phyloP scores from a whole-genome alignment of 2,329 filamentous ascomycete genomes.

The Dactylellina haptotyla region DNA sequence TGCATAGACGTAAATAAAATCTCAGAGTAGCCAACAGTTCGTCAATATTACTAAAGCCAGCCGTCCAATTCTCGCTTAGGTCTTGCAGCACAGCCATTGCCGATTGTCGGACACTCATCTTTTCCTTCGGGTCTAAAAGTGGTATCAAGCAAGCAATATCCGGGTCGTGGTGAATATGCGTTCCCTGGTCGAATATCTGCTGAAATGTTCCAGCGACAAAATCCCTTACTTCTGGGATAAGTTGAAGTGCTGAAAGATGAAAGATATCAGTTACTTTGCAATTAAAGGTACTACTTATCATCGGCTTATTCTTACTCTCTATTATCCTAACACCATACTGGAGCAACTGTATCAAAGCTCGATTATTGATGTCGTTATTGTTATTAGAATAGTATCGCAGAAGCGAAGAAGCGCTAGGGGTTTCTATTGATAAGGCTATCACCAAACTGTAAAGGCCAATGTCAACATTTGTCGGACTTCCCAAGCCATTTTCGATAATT shows the following conservation, averaged over 20 bases:
- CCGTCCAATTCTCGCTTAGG: conserved; percentile 50
- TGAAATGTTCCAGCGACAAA: conserved; percentile 11
- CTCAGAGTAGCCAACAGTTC: conserved; percentile 28
- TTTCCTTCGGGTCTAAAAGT: conserved; percentile 19
- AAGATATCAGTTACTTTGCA: not conserved
- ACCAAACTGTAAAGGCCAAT: conserved; percentile 24
- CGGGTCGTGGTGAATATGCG: conserved; percentile 3
- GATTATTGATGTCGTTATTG: not conserved
- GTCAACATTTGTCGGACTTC: not conserved
- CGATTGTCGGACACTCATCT: conserved; percentile 9
- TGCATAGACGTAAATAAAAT: conserved; percentile 39
- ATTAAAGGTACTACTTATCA: not conserved
- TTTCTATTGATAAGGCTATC: conserved; percentile 20
- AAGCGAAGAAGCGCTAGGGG: not conserved
- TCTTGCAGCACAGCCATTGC: conserved; percentile 46
- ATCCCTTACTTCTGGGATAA: conserved; percentile 5
- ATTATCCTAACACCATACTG: conserved; percentile 12
- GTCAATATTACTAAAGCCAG: conserved; percentile 31
- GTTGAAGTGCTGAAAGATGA: conserved; percentile 7
- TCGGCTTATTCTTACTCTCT: conserved; percentile 30
- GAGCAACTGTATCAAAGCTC: conserved; percentile 19
- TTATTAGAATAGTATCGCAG: not conserved
- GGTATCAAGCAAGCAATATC: conserved; percentile 17
- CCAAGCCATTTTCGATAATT: not conserved
- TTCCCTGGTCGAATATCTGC: conserved; percentile 24